Evolutionary conservation across 2,329 filamentous ascomycete species (phyloP).

Genomic region (Mariannaea elegans): DNA sequence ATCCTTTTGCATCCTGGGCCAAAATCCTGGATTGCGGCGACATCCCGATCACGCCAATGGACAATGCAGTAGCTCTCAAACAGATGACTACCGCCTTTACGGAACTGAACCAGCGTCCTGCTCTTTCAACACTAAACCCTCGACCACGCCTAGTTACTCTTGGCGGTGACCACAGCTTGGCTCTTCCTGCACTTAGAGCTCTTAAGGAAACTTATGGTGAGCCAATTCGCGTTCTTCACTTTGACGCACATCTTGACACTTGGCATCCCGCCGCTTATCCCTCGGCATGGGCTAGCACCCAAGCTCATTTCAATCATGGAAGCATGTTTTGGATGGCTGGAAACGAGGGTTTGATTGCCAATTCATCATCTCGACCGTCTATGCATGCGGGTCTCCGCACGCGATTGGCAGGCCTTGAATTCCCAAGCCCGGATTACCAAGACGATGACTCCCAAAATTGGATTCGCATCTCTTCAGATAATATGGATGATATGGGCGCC

Average conservation of each 20-base stretch:
- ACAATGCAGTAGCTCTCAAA: conserved; percentile 77
- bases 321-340: conserved; percentile 87
- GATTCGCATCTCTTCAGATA: conserved; percentile 78
- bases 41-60: conserved; percentile 82
- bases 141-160: conserved; percentile 68
- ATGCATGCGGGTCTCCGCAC: conserved; percentile 84
- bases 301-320: conserved; percentile 77
- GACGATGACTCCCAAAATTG: conserved; percentile 79
- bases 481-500: conserved; percentile 80
- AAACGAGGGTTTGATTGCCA: conserved; percentile 77
- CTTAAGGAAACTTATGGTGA: conserved; percentile 65
- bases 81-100: conserved; percentile 83
- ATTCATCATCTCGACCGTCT: conserved; percentile 64
- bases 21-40: conserved; percentile 84
- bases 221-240: conserved; percentile 73
- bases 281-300: conserved; percentile 66
- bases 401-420: conserved; percentile 65
- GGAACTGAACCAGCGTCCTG: conserved; percentile 52
- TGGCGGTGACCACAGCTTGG: conserved; percentile 74
- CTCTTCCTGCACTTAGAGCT: conserved; percentile 72
- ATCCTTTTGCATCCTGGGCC: conserved; percentile 82
- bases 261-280: conserved; percentile 83
- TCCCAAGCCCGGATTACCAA: conserved; percentile 70
- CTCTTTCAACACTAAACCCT: conserved; percentile 53
- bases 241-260: conserved; percentile 78